Conservation (phyloP, 768 basidiomycete genomes). For the Candolleomyces aberdarensis region DNA sequence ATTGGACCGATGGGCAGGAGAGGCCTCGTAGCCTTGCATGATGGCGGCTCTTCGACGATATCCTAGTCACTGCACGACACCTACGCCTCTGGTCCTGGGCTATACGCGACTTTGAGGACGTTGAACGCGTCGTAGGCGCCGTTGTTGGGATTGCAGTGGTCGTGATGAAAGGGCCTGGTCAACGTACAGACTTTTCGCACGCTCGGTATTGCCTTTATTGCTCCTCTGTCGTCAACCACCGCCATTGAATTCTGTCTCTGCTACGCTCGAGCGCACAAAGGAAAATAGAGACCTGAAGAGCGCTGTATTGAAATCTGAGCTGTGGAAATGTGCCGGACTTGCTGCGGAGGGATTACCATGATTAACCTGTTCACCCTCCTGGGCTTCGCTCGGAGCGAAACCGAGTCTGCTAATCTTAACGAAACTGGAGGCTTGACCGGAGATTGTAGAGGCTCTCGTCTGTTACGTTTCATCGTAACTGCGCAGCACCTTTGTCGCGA, state of each 20-base stretch:
- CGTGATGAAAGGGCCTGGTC: background rate
- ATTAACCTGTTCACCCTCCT: no score
- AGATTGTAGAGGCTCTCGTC: no score
- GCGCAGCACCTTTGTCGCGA: no score
- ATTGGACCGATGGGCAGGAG: conserved; percentile 4
- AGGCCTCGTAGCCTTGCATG: background rate
- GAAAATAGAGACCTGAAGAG: no score
- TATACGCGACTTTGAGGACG: background rate
- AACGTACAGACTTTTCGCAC: background rate
- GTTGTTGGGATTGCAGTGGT: background rate
- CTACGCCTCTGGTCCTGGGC: background rate
- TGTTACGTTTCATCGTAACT: no score
- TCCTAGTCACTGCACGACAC: background rate
- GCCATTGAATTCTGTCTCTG: background rate
- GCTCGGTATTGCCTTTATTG: background rate
- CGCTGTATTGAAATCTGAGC: no score
- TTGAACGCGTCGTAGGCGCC: conserved; percentile 2
- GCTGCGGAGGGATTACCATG: no score
- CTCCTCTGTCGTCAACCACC: background rate
- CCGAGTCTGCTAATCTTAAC: no score
- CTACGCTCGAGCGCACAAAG: no score
- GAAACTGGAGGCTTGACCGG: no score
- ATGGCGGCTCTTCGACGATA: background rate
- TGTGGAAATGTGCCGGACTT: no score
- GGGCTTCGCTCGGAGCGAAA: no score